Conservation (phyloP, 257 asterid species). For the Ocimum tenuiflorum region DNA sequence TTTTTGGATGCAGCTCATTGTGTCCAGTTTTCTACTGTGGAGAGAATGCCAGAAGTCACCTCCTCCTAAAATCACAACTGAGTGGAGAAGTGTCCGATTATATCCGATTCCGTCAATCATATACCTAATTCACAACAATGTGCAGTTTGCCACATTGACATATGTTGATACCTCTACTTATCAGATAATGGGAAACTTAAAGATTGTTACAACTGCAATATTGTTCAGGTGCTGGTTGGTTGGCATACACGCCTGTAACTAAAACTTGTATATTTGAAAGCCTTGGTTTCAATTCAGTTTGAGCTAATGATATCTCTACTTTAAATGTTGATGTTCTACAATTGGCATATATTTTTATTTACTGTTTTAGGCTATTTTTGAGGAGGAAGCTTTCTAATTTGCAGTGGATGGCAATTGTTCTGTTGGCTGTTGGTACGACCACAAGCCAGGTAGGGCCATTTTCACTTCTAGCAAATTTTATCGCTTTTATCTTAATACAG, state of each 20-base stretch:
- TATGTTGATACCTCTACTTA: slow-evolving; percentile 92
- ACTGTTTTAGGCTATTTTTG: slow-evolving; percentile 77
- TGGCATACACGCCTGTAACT: background rate
- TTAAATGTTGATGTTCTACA: slow-evolving; percentile 18
- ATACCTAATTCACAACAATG: slow-evolving; percentile 94
- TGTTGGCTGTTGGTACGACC: slow-evolving; percentile 92
- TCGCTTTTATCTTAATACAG: slow-evolving; percentile 5
- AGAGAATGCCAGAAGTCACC: slow-evolving; percentile 58
- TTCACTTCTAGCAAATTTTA: background rate
- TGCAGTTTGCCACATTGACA: slow-evolving; percentile 94
- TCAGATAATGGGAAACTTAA: slow-evolving; percentile 94
- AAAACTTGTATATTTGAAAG: background rate
- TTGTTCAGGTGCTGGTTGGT: slow-evolving; percentile 57
- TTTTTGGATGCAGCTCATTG: slow-evolving; percentile 60
- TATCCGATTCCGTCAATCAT: slow-evolving; percentile 88
- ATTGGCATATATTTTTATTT: slow-evolving; percentile 25
- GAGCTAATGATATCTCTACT: background rate
- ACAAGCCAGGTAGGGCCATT: slow-evolving; percentile 73
- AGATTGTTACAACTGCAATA: slow-evolving; percentile 91
- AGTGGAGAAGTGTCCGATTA: slow-evolving; percentile 69
- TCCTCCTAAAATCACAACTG: slow-evolving; percentile 85
- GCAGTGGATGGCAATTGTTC: slow-evolving; percentile 94
- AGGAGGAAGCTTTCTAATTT: slow-evolving; percentile 91
- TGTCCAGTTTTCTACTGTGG: slow-evolving; percentile 76
- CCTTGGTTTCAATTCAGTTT: background rate